phyloP scores from a whole-genome alignment of 805 yeast species.

The Candida loeiensis region DNA sequence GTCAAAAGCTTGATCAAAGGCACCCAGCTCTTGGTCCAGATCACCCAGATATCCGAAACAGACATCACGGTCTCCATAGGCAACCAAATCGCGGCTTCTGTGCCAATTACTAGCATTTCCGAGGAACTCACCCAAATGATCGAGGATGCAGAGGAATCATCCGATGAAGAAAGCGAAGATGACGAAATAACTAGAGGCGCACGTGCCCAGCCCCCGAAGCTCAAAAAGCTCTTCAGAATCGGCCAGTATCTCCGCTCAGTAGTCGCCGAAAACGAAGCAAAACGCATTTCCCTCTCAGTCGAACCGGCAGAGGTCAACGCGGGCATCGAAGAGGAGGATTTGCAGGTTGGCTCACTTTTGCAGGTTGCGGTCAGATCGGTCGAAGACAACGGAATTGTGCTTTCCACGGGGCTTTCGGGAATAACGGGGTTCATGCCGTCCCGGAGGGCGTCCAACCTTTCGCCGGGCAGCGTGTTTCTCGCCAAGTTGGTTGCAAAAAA shows the following conservation, averaged over 20 bases:
- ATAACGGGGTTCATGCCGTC: slow-evolving; percentile 71
- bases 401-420: slow-evolving; percentile 60
- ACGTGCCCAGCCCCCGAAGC: slow-evolving; percentile 47
- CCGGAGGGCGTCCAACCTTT: slow-evolving; percentile 26
- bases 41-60: slow-evolving; percentile 53
- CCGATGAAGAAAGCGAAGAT: slow-evolving; percentile 38
- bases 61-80: slow-evolving; percentile 73
- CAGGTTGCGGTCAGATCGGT: slow-evolving; percentile 76
- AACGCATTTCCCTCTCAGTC: slow-evolving; percentile 64
- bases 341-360: slow-evolving; percentile 55
- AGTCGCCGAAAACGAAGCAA: slow-evolving; percentile 57
- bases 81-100: slow-evolving; percentile 75
- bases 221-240: slow-evolving; percentile 49
- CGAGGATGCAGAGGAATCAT: slow-evolving; percentile 37
- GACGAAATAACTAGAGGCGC: slow-evolving; percentile 19
- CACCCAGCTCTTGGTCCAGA: slow-evolving; percentile 71
- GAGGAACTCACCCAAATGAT: slow-evolving; percentile 54
- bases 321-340: slow-evolving; percentile 59
- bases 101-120: slow-evolving; percentile 72
- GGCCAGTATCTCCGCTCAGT: slow-evolving; percentile 89
- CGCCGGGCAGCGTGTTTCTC: slow-evolving; percentile 68
- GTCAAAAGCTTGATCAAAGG: slow-evolving; percentile 69
- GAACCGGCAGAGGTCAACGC: slow-evolving; percentile 74
- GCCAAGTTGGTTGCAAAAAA: slow-evolving; percentile 47
- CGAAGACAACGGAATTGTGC: slow-evolving; percentile 89